A percentile compares a stretch with the other conserved stretches of the same genome.
These are phyloP conservation scores for Leccinum imitatum DNA, from an alignment of 768 basidiomycete genomes.

Conservation along the genomic window DNA sequence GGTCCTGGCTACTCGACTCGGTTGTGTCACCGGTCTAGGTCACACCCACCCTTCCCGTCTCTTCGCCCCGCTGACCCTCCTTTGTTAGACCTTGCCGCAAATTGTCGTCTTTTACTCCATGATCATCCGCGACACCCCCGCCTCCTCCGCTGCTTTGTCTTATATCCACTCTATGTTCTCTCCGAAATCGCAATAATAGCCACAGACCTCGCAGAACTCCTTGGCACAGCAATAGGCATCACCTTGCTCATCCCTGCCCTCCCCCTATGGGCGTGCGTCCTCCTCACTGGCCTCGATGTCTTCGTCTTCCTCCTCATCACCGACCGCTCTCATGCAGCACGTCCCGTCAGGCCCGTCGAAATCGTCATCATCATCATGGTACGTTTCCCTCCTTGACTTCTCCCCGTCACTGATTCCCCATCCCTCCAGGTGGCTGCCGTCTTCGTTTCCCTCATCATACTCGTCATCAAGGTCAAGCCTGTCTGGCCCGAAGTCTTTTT, in stretches of 20 bases:
- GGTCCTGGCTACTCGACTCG: constrained; percentile 44
- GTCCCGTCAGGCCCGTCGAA: constrained; percentile 42
- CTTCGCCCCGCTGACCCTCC: neutral
- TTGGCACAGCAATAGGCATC: constrained; percentile 61
- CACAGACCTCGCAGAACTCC: constrained; percentile 59
- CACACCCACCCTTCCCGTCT: neutral
- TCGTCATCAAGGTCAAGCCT: constrained; percentile 41
- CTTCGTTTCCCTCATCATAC: constrained; percentile 37
- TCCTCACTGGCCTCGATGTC: constrained; percentile 50
- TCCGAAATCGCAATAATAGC: constrained; percentile 54
- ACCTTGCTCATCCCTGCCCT: constrained; percentile 49
- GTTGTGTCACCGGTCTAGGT: constrained; percentile 33
- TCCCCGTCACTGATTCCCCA: neutral
- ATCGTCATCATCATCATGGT: constrained; percentile 36
- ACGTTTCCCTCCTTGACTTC: neutral
- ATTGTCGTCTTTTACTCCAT: constrained; percentile 48
- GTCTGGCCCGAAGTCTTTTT: constrained; percentile 43
- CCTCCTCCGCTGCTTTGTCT: constrained; percentile 38
- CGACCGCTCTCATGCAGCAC: constrained; percentile 31
- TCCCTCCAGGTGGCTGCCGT: constrained; percentile 25
- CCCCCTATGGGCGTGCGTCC: constrained; percentile 48
- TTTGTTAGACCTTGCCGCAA: constrained; percentile 42
- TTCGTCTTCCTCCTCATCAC: constrained; percentile 45
- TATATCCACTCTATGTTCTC: constrained; percentile 46
- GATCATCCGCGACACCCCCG: constrained; percentile 40